Evolutionary conservation across 2,329 filamentous ascomycete species (phyloP).

Genomic region (Fusarium praegraminearum): DNA sequence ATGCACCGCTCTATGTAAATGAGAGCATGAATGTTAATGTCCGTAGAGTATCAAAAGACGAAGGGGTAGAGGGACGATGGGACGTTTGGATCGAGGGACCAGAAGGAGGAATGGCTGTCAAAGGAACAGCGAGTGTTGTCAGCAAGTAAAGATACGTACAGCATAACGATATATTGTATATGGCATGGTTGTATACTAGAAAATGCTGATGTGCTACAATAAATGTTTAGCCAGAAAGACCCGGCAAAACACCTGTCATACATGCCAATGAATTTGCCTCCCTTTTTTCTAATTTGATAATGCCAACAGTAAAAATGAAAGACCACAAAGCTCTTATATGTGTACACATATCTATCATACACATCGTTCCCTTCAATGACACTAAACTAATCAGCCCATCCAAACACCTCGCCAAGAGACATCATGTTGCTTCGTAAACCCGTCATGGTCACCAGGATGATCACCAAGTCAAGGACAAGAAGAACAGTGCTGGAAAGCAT

Average conservation of each 20-base stretch:
- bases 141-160: not conserved
- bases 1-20: constrained; percentile 82
- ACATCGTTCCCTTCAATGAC: not conserved
- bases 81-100: constrained; percentile 57
- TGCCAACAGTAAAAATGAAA: not conserved
- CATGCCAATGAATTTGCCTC: constrained; percentile 12
- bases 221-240: constrained; percentile 21
- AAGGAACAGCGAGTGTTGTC: constrained; percentile 59
- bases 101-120: constrained; percentile 72
- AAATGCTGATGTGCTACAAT: constrained; percentile 28
- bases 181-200: constrained; percentile 21
- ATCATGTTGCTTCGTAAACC: constrained; percentile 81
- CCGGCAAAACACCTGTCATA: constrained; percentile 15
- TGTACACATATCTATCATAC: constrained; percentile 36
- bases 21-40: constrained; percentile 79
- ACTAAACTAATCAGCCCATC: constrained; percentile 69
- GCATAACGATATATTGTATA: not conserved
- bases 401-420: constrained; percentile 89
- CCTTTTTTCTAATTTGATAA: constrained; percentile 1
- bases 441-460: constrained; percentile 75
- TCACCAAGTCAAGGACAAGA: constrained; percentile 80
- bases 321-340: not conserved
- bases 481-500: constrained; percentile 82
- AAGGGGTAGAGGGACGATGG: constrained; percentile 54
- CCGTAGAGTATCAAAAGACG: constrained; percentile 55